Base-by-base conservation (phyloP, 2,329 filamentous ascomycete species). In the Mycosphaerella arachidis region DNA sequence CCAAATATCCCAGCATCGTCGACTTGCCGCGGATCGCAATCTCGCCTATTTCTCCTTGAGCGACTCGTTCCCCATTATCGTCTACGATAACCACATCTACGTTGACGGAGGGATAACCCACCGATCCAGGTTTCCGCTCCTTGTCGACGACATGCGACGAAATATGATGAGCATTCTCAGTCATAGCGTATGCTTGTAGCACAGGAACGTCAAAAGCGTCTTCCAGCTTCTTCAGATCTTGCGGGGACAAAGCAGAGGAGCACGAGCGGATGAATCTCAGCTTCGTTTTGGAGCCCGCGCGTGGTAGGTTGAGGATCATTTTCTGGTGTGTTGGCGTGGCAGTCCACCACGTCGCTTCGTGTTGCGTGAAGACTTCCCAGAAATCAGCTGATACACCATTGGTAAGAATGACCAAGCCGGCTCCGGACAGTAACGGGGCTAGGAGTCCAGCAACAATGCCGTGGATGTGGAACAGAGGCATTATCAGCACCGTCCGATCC, bases 161-260 rank as follows among this genome's bases (percentile, higher is more conserved):
- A 78, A 8, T 81, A 90, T 91, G 89, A 71, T 92, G 89, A 6
- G 91, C 85, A 7, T 90, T 91, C 77, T 95, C 91, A 40, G 91
- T 95, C 91, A 95, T 95, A 65, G 91, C 91, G 70, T 95, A 95
- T 9, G 91, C 91, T 76, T 95, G 91, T 24, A 95, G 81, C 0
- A 95, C 90, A 0, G 91, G 91, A 0, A 90, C 53, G 84, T 80
- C 72, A 91, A 89, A 0, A 85, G 85, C 81, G 68, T 56, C 82
- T 71, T 94, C 90, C 6, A 95, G 82, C 69, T 90, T 86, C 62
- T 90, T 81, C 77, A 93, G 92, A 52, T 86, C 86, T 62, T 90
- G 91, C 0, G 91, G 91, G 2, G 89, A 89, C n/a, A 95, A 80
- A 0, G 90, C 90, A 20, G 89, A 92, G 7, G 90, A 93, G 78